Evolutionary conservation across 1,284 basidiomycete species (phyloP).

Genomic region (Cryptococcus jaspeensis): DNA sequence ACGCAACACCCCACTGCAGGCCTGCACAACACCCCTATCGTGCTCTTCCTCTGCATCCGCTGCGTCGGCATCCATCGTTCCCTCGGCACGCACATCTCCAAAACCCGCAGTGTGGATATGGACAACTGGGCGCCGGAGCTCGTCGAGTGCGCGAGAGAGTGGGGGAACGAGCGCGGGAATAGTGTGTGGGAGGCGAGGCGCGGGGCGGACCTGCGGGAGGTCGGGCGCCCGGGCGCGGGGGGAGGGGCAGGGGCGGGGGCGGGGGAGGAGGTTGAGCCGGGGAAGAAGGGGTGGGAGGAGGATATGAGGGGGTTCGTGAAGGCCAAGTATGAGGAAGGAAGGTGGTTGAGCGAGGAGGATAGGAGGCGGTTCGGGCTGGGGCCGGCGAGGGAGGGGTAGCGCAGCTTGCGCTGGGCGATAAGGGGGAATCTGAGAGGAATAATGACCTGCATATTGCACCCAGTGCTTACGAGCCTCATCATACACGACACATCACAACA

Average conservation of each 20-base stretch:
- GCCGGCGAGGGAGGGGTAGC: too few relatives aligned
- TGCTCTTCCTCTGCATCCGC: conserved; percentile 56
- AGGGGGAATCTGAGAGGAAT: not conserved
- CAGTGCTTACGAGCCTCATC: too few relatives aligned
- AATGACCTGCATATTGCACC: too few relatives aligned
- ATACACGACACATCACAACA: too few relatives aligned
- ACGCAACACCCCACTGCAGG: conserved; percentile 17
- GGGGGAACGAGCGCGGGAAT: conserved; percentile 52
- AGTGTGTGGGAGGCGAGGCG: conserved; percentile 45
- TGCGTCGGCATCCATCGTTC: conserved; percentile 56
- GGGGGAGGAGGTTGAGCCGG: conserved; percentile 17
- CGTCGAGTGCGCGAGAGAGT: conserved; percentile 42
- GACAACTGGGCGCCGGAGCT: conserved; percentile 54
- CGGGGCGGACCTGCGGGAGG: conserved; percentile 8
- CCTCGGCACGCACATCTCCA: conserved; percentile 56
- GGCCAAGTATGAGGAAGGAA: conserved; percentile 51
- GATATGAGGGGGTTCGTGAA: conserved; percentile 36
- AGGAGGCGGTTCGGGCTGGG: conserved; percentile 20
- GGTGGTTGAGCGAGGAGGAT: conserved; percentile 39
- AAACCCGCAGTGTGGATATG: conserved; percentile 55
- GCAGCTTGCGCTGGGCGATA: not conserved
- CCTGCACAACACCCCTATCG: conserved; percentile 49
- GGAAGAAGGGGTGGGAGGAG: not conserved
- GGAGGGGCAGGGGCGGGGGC: too few relatives aligned
- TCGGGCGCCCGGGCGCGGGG: not conserved